Base-by-base conservation (phyloP, 2,329 filamentous ascomycete species). In the Monosporascus sp. region DNA sequence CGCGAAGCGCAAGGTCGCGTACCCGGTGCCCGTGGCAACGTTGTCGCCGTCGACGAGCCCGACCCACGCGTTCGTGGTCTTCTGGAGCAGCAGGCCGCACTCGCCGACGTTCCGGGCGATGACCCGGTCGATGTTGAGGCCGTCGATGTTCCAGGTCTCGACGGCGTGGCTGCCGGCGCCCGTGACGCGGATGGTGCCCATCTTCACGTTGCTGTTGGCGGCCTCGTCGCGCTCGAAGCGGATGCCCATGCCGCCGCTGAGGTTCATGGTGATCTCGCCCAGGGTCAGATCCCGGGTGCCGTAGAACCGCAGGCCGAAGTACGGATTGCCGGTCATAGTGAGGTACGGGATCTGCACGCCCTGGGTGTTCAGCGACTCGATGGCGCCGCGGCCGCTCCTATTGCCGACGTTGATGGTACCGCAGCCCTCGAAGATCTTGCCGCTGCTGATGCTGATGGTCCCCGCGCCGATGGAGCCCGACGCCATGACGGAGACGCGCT, bases 121-220 rank as follows among this genome's bases (percentile, higher is more conserved):
- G 43, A 84, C 80, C 19, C 70, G 66, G 58, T 73, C 72, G 59
- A 84, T 78, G 1, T 64, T 70, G 2, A 84, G 71, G 11, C 77
- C 76, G 57, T 82, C 75, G 43, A 83, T 83, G 64, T 83, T 83
- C 78, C 79, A 83, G 0, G 77, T 80, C 67, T 84, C 81, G 36
- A 84, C 78, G 3, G 78, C 79, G 61, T 84, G 81, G 61, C 76
- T 80, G 6, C 76, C 69, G 7, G 80, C 78, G 3, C 80, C 79
- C 0, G 71, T 80, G 24, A 82, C 77, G 6, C 57, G 73, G 57
- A 83, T 76, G 34, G 66, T 70, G 51, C 73, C 79, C 73, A 83
- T 83, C 31, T 67, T 73, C 7, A 83, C 80, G 56, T 81, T 79
- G 17, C 66, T 69, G 67, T 80, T 83, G 36, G 73, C 71, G 4